Conservation (phyloP, 2,329 filamentous ascomycete species). For the Cyphellophora europaea region DNA sequence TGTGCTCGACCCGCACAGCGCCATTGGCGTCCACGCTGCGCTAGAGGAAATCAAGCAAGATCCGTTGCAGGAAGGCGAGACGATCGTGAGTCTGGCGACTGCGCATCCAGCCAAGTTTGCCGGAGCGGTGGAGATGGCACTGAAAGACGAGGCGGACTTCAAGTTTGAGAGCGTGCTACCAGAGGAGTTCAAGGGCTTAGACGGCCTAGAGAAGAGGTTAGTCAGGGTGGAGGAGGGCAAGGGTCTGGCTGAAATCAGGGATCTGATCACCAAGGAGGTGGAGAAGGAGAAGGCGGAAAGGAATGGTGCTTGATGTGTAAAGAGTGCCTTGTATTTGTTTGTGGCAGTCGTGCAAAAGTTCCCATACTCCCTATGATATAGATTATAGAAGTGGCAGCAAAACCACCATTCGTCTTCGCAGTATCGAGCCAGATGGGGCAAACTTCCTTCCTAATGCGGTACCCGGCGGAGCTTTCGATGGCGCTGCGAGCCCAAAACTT, state of each 20-base stretch:
- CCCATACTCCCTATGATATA: too few species aligned
- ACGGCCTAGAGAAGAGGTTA: conserved; percentile 65
- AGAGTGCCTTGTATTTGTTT: too few species aligned
- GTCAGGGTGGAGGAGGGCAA: conserved; percentile 53
- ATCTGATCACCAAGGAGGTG: conserved; percentile 66
- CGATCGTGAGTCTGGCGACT: conserved; percentile 59
- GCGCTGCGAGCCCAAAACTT: too few species aligned
- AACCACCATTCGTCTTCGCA: too few species aligned
- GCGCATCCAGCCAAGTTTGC: conserved; percentile 95
- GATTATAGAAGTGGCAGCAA: too few species aligned
- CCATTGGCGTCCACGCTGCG: conserved; percentile 74
- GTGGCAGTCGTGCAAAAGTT: too few species aligned
- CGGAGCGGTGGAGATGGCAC: conserved; percentile 69
- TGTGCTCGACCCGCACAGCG: conserved; percentile 85
- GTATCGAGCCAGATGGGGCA: too few species aligned
- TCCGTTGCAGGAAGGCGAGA: conserved; percentile 33
- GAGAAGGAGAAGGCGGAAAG: conserved; percentile 28
- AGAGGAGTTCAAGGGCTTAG: conserved; percentile 69
- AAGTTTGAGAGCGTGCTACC: conserved; percentile 71
- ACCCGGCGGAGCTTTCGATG: too few species aligned
- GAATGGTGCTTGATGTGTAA: too few species aligned
- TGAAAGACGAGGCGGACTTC: conserved; percentile 63
- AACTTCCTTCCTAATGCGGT: too few species aligned
- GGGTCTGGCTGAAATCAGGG: conserved; percentile 65
- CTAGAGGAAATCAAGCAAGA: conserved; percentile 53